Conservation (phyloP, 352 stramenopile species). For the Phytophthora pistaciae region DNA sequence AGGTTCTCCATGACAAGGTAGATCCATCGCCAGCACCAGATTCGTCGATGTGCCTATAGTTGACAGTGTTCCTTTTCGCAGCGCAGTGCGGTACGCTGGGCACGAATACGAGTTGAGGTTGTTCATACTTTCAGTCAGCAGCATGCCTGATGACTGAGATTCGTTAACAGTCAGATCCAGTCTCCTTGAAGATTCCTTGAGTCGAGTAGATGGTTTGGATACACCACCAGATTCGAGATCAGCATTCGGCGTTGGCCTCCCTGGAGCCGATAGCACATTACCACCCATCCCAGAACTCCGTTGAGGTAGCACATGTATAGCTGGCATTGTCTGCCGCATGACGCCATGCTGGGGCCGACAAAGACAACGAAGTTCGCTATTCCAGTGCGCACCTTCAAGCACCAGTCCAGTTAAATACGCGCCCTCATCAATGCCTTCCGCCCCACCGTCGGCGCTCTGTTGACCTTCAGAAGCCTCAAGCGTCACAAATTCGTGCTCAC, state of each 20-base stretch:
- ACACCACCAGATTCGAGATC: neutral
- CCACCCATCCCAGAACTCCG: conserved; percentile 15
- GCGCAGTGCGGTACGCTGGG: conserved; percentile 93
- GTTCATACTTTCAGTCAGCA: neutral
- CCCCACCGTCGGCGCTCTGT: conserved; percentile 7
- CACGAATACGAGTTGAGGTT: conserved; percentile 77
- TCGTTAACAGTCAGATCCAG: neutral
- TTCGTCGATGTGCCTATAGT: conserved; percentile 95
- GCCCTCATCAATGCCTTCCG: conserved; percentile 36
- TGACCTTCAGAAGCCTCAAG: neutral
- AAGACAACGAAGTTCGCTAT: conserved; percentile 55
- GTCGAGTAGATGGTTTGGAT: neutral
- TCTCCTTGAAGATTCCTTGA: neutral
- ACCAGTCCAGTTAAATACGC: conserved; percentile 71
- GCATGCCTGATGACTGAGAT: neutral
- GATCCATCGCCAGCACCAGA: conserved; percentile 92
- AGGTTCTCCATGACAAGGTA: conserved; percentile 75
- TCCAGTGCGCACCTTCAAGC: conserved; percentile 80
- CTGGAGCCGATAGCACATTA: neutral
- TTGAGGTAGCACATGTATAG: conserved; percentile 87
- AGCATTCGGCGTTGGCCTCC: neutral
- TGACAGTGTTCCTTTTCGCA: conserved; percentile 90
- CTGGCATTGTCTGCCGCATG: conserved; percentile 81
- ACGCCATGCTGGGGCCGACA: conserved; percentile 60
- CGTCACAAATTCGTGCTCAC: conserved; percentile 38